Conservation (phyloP, 164 flowering plant species). For the Vitis riparia region DNA sequence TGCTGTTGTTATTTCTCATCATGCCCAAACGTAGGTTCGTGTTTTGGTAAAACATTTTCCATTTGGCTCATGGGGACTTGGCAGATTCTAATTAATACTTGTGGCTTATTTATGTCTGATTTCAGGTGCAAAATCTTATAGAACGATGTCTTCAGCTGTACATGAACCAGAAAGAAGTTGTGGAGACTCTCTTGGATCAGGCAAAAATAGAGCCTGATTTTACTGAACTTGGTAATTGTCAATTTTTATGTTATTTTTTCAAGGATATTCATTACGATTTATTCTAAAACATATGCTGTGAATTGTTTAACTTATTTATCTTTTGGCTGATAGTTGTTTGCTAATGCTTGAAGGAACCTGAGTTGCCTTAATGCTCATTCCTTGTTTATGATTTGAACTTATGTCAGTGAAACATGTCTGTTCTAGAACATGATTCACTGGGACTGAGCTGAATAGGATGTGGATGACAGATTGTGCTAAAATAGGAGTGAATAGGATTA, state of each 20-base stretch:
- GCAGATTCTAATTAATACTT: not conserved
- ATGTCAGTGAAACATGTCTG: too few species aligned
- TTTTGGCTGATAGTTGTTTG: not conserved
- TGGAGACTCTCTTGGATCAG: conserved; percentile 33
- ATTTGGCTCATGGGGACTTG: not conserved
- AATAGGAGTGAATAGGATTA: too few species aligned
- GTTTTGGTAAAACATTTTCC: too few species aligned
- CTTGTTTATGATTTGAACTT: too few species aligned
- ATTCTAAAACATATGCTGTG: not conserved
- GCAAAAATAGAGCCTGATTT: conserved; percentile 55
- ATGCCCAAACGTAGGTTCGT: too few species aligned
- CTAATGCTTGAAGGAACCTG: too few species aligned
- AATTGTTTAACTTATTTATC: not conserved
- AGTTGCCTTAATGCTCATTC: too few species aligned
- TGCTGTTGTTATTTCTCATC: too few species aligned
- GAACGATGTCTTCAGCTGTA: conserved; percentile 55
- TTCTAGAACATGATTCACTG: too few species aligned
- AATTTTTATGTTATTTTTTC: not conserved
- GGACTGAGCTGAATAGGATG: too few species aligned
- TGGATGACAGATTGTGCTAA: too few species aligned
- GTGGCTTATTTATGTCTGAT: conserved; percentile 1
- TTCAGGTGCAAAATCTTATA: conserved; percentile 59
- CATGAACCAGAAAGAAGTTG: conserved; percentile 53
- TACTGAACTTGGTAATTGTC: conserved; percentile 44
- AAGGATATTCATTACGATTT: not conserved